A percentile compares a stretch with the other conserved stretches of the same genome.
These are phyloP conservation scores for Cystobasidium sp. DNA, from an alignment of 1,284 basidiomycete genomes.

Conservation along the genomic window DNA sequence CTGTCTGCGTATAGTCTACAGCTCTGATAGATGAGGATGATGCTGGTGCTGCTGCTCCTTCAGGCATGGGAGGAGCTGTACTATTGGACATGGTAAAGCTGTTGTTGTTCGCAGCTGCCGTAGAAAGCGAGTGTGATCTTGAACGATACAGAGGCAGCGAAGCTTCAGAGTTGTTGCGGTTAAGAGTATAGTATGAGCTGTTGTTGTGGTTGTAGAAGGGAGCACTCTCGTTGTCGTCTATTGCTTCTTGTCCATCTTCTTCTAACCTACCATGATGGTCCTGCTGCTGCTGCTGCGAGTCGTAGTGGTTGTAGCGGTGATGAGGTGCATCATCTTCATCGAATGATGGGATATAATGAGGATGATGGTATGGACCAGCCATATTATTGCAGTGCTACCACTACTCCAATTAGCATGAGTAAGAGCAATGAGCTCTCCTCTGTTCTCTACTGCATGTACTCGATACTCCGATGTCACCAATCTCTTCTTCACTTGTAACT, in stretches of 20 bases:
- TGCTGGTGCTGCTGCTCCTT: not conserved
- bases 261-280: not conserved
- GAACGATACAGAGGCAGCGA: conserved; percentile 30
- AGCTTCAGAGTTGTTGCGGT: conserved; percentile 9
- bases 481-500: too few species aligned
- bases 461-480: too few species aligned
- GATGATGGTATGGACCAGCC: conserved; percentile 17
- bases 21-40: not conserved
- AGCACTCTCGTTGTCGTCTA: not conserved
- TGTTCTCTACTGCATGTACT: too few species aligned
- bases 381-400: not conserved
- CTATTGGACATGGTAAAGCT: not conserved
- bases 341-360: too few species aligned
- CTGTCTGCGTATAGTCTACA: conserved; percentile 19
- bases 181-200: not conserved
- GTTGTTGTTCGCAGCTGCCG: not conserved
- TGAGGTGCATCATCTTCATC: not conserved
- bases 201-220: conserved; percentile 25
- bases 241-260: not conserved
- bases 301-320: not conserved
- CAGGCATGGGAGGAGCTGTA: not conserved
- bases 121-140: conserved; percentile 25
- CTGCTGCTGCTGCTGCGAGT: not conserved
- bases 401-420: too few species aligned
- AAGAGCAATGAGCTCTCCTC: too few species aligned